Evolutionary conservation across 176 grass and related monocot species (phyloP).

Genomic region (Lolium rigidum): DNA sequence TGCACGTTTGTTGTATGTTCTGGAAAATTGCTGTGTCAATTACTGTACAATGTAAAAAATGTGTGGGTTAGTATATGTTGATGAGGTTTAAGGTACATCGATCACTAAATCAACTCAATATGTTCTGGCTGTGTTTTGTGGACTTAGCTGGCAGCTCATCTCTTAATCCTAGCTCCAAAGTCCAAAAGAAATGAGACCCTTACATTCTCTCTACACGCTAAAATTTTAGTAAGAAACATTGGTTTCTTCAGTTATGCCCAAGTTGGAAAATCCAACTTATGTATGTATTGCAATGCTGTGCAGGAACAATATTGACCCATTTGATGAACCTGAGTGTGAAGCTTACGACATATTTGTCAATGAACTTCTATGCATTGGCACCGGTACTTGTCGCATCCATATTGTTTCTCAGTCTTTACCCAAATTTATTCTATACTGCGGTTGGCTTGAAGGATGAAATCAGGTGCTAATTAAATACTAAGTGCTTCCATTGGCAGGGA

Average conservation of each 20-base stretch:
- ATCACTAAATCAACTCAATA: neutral
- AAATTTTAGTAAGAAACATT: too few species aligned
- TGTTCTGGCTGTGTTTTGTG: neutral
- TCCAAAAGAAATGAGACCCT: too few species aligned
- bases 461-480: conserved; percentile 30
- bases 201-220: too few species aligned
- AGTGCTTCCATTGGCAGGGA: conserved; percentile 28
- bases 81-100: neutral
- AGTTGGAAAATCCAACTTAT: conserved; percentile 11
- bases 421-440: neutral
- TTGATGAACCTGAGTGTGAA: conserved; percentile 97
- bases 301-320: conserved; percentile 76
- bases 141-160: conserved; percentile 7
- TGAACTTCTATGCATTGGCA: conserved; percentile 87
- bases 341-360: conserved; percentile 85
- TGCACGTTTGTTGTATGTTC: conserved; percentile 8
- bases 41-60: conserved; percentile 15
- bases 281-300: conserved; percentile 41
- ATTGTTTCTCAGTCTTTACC: conserved; percentile 25
- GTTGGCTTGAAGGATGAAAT: conserved; percentile 13
- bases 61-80: neutral
- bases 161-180: too few species aligned
- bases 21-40: conserved; percentile 18
- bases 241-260: too few species aligned
- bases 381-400: conserved; percentile 51